These are phyloP conservation scores for Macrolepiota fuliginosa DNA, from an alignment of 768 basidiomycete species.

Conservation along the genomic window DNA sequence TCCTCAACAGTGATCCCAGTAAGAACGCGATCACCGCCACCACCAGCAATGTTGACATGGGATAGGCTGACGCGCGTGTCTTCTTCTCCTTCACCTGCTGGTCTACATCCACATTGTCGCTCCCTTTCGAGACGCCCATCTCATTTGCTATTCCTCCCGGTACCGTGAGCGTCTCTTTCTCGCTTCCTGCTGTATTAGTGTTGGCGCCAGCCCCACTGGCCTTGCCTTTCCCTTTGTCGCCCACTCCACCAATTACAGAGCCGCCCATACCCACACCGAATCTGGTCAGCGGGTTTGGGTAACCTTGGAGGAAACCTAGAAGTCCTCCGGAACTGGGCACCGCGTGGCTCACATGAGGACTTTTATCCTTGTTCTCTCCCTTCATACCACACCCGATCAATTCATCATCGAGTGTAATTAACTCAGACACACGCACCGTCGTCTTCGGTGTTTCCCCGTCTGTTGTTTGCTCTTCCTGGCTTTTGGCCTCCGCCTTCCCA, in stretches of 20 bases:
- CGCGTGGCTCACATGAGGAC: constrained; percentile 17
- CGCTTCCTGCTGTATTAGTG: constrained; percentile 15
- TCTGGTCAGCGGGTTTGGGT: constrained; percentile 55
- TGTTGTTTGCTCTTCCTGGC: constrained; percentile 15
- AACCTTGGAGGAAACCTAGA: constrained; percentile 58
- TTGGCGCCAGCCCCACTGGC: constrained; percentile 16
- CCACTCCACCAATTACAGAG: constrained; percentile 5
- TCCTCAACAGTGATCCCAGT: constrained; percentile 86
- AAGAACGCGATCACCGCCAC: constrained; percentile 87
- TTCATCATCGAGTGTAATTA: constrained; percentile 7
- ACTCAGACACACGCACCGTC: constrained; percentile 24
- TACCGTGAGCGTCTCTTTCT: constrained; percentile 23
- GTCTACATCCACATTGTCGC: constrained; percentile 14
- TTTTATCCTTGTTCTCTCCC: constrained; percentile 10
- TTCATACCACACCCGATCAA: constrained; percentile 4
- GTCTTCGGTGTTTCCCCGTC: constrained; percentile 27
- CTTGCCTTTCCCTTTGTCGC: background rate
- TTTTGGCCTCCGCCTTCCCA: constrained; percentile 17
- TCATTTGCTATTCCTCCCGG: constrained; percentile 37
- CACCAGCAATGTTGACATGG: constrained; percentile 61
- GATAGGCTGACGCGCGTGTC: constrained; percentile 24
- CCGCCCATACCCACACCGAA: constrained; percentile 30
- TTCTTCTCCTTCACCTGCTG: background rate
- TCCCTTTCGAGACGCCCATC: constrained; percentile 17
- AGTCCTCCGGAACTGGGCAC: constrained; percentile 35